Percentiles rank a stretch among this genome's conserved stretches.
Conservation (phyloP, 1,284 basidiomycete species). For the Irpex rosettiformis region DNA sequence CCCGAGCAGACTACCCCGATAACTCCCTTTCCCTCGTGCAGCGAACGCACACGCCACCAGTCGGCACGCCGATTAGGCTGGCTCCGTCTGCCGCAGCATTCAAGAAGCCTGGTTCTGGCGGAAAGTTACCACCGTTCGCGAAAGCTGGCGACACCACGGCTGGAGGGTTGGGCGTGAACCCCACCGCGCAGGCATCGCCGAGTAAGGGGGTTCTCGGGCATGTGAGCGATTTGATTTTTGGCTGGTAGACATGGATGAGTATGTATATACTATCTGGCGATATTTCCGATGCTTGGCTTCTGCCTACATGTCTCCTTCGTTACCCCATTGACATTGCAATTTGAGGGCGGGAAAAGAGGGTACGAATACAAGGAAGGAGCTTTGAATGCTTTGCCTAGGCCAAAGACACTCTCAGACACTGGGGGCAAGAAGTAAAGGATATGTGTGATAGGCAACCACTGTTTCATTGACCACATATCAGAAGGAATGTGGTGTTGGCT, state of each 20-base stretch:
- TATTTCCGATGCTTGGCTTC: not conserved
- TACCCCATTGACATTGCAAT: not conserved
- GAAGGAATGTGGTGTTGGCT: too few species aligned
- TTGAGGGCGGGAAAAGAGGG: too few species aligned
- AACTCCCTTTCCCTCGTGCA: slow-evolving; percentile 13
- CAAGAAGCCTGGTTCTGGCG: slow-evolving; percentile 35
- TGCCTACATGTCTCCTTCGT: not conserved
- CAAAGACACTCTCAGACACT: too few species aligned
- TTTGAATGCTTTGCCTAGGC: too few species aligned
- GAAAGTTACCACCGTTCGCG: slow-evolving; percentile 2
- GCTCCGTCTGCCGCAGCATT: slow-evolving; percentile 70
- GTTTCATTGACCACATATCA: too few species aligned
- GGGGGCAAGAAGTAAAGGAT: too few species aligned
- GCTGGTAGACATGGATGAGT: slow-evolving; percentile 49
- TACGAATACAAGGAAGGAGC: too few species aligned
- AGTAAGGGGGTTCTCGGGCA: slow-evolving; percentile 63
- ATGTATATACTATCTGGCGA: not conserved
- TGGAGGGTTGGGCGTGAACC: not conserved
- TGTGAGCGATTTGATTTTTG: slow-evolving; percentile 74
- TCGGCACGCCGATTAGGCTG: slow-evolving; percentile 59
- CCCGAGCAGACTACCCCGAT: slow-evolving; percentile 13
- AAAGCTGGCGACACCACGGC: not conserved
- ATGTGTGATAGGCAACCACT: too few species aligned
- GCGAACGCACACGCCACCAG: slow-evolving; percentile 22
- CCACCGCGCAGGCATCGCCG: slow-evolving; percentile 29